phyloP scores from a whole-genome alignment of 75 land plant genomes.

The Sequoiadendron giganteum region DNA sequence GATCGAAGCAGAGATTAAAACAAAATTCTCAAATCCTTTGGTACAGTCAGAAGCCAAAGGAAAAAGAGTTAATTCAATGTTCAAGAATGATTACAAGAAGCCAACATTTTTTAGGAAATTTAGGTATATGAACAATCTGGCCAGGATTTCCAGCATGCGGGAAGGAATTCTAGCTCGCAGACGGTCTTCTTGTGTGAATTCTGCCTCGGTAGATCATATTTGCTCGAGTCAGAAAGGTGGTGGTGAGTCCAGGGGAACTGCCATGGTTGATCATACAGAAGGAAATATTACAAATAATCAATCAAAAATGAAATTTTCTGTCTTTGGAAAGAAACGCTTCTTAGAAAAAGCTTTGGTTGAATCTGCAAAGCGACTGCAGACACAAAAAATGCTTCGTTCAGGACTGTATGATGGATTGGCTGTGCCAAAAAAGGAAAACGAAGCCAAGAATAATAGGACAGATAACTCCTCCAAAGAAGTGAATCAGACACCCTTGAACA shows the following conservation, averaged over 20 bases:
- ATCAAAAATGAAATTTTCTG: neutral
- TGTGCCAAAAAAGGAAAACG: neutral
- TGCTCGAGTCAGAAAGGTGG: neutral
- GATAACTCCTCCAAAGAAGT: neutral
- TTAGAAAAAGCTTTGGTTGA: neutral
- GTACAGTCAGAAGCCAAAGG: neutral
- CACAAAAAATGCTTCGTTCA: constrained; percentile 5
- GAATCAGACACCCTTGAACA: neutral
- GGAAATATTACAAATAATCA: neutral
- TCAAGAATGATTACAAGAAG: neutral
- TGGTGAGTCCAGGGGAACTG: neutral
- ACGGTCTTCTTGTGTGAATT: neutral
- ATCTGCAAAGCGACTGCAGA: neutral
- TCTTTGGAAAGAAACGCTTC: neutral
- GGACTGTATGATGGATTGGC: neutral
- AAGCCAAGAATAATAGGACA: neutral
- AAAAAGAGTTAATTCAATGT: neutral
- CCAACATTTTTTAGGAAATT: neutral
- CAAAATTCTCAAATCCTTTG: neutral
- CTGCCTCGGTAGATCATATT: neutral
- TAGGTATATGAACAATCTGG: neutral
- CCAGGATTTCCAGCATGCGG: neutral
- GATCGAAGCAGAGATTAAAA: neutral
- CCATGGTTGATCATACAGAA: neutral
- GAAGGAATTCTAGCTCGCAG: neutral